phyloP scores from a whole-genome alignment of 345 rosid genomes.

The Pugionium dolabratum region DNA sequence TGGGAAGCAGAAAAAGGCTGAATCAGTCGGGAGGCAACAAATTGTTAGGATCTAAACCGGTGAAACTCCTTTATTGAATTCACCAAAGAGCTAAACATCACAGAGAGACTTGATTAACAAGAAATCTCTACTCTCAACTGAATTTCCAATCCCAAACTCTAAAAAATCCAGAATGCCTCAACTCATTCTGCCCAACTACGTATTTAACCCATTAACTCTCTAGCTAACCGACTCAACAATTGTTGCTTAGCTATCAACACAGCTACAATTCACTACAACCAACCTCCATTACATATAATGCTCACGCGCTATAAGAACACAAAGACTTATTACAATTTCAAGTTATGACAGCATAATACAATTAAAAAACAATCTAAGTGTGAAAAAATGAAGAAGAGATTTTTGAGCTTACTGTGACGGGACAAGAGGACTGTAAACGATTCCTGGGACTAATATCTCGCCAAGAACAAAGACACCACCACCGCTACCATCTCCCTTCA shows the following conservation, averaged over 20 bases:
- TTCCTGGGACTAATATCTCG: constrained; percentile 86
- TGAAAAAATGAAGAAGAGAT: not conserved
- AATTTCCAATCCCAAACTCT: constrained; percentile 3
- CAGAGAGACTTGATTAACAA: not conserved
- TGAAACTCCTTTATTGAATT: not conserved
- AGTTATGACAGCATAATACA: constrained; percentile 12
- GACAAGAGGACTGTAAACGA: constrained; percentile 89
- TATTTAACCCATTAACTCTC: constrained; percentile 2
- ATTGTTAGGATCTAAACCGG: not conserved
- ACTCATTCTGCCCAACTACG: not conserved
- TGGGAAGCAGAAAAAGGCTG: constrained; percentile 7
- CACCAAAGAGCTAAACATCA: not conserved
- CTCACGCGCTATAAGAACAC: constrained; percentile 2
- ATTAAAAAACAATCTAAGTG: not conserved
- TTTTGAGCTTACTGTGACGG: constrained; percentile 67
- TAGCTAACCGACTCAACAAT: not conserved
- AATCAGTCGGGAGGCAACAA: not conserved
- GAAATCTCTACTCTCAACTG: not conserved
- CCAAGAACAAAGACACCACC: constrained; percentile 98
- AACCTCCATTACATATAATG: constrained; percentile 8
- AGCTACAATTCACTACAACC: constrained; percentile 1
- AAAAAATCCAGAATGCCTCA: not conserved
- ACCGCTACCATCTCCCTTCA: constrained; percentile 87
- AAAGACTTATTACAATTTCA: not conserved
- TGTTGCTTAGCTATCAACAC: not conserved